Base-by-base conservation (phyloP, 768 basidiomycete species). In the Boletellus ananas region DNA sequence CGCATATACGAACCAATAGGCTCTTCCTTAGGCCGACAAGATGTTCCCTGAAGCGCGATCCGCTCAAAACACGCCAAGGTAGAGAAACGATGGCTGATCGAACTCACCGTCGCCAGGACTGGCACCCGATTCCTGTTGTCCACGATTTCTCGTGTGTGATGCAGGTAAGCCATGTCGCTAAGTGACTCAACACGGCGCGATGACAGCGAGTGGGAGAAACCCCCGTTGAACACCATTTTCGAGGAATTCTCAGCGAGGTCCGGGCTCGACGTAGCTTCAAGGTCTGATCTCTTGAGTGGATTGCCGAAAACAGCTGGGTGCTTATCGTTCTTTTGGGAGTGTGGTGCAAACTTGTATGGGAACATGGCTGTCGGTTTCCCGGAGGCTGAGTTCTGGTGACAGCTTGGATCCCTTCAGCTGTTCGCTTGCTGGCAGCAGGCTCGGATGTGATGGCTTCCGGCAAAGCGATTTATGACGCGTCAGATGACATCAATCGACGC, bases 1-100 rank as follows among this genome's bases (percentile, higher is more conserved):
- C 51, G 59, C 55, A 61, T 61, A 65, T 46, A 61, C 58, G 4
- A 51, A 69, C 66, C 66, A 23, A 43, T 38, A 42, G 48, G 41
- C 9, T 59, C 57, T 7, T 55, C 52, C 16, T 43, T 49, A 14
- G 45, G 34, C 12, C 41, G 45, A 46, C 42, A 51, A 8, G 54
- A 27, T 16, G 42, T 16, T 50, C 54, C 56, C 62, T 64, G 20
- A 3, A 2, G 3, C 4, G 14, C 4, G 31, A 43, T 29, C 4
- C 3, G 16, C 38, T 52, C n/a, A 34, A 34, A 25, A 27, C 8
- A n/a, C 6, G 17, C 11, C 14, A 1, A 16, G 6, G 17, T 18
- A 27, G 8, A 18, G 4, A 18, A 8, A 29, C 1, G 2, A 25
- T 37, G n/a, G 25, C 42, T 10, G n/a, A 11, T 11, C 36, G 0